Base-by-base conservation (phyloP, 2,329 filamentous ascomycete species). In the Ophiocordyceps camponoti-saundersi region DNA sequence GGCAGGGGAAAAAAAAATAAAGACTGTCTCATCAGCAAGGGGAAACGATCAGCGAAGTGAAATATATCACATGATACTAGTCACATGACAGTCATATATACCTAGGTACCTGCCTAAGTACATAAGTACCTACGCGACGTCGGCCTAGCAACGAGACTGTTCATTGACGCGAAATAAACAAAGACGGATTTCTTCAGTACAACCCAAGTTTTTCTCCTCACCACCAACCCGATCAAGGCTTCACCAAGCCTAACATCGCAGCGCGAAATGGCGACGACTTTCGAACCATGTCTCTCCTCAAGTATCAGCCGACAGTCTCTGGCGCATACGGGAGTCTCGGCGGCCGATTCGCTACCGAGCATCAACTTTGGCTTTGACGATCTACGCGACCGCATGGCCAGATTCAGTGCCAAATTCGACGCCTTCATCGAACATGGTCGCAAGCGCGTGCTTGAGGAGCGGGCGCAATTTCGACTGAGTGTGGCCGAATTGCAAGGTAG, bases 361-460 rank as follows among this genome's bases (percentile, higher is more conserved):
- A 85, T 94, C 63, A 88, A 95, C 65, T 96, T 98, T 63, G 88
- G 88, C 49, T 96, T 96, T 63, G 89, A 96, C 56, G 87, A 95
- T 55, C 67, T 98, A 59, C 89, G 90, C 65, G 87, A 90, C 58
- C 85, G 88, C 65, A 96, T 98, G 92, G 76, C 82, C 47, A 86
- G 85, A 52, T 98, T 98, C 62, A 95, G 85, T 0, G 75, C 79
- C 10, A 83, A 79, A 55, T 98, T 98, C 56, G 92, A 98, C 60
- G 80, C 81, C 0, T 96, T 95, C 56, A 95, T 98, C 52, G 90
- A 95, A 59, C 80, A 85, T 52, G 88, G 89, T 0, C 77, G 90
- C 45, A 93, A 93, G 64, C 79, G 85, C 46, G 86, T 96, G 0
- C 64, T 96, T 8, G 88, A 95, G 57, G 89, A 96, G 69, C 79